These are phyloP conservation scores for Sporothrix dimorphospora DNA, from an alignment of 2,329 filamentous ascomycete genomes.

Conservation along the genomic window DNA sequence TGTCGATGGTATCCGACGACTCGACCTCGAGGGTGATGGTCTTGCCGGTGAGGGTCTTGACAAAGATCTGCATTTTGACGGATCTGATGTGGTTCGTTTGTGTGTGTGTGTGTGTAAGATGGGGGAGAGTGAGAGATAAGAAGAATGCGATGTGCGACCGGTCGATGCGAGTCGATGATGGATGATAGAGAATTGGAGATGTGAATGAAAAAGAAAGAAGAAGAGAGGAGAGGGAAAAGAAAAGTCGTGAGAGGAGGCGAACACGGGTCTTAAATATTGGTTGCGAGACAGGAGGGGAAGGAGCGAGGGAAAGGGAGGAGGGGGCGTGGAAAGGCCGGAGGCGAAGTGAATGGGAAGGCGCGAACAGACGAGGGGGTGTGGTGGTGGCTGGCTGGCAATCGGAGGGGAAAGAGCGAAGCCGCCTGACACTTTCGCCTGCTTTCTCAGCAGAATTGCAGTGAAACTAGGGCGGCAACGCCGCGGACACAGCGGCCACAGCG, in stretches of 20 bases:
- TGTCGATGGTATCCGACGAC: constrained; percentile 89
- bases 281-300: constrained; percentile 1
- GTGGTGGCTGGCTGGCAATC: constrained; percentile 18
- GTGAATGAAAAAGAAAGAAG: background rate
- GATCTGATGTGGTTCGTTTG: constrained; percentile 39
- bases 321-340: constrained; percentile 16
- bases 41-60: constrained; percentile 95
- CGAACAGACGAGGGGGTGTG: constrained; percentile 2
- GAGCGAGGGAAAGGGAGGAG: constrained; percentile 12
- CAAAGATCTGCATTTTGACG: constrained; percentile 87
- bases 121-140: background rate
- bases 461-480: constrained; percentile 13
- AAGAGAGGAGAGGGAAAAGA: constrained; percentile 35
- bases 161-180: background rate
- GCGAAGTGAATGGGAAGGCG: constrained; percentile 31
- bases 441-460: constrained; percentile 25
- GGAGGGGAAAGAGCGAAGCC: constrained; percentile 24
- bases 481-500: background rate
- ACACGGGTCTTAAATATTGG: constrained; percentile 22
- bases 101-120: constrained; percentile 9
- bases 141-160: background rate
- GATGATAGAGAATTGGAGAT: background rate
- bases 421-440: constrained; percentile 29
- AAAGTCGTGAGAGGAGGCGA: constrained; percentile 21
- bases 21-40: constrained; percentile 84